Evolutionary conservation across 805 yeast species (phyloP).

Genomic region (Wickerhamiella qilinensis): DNA sequence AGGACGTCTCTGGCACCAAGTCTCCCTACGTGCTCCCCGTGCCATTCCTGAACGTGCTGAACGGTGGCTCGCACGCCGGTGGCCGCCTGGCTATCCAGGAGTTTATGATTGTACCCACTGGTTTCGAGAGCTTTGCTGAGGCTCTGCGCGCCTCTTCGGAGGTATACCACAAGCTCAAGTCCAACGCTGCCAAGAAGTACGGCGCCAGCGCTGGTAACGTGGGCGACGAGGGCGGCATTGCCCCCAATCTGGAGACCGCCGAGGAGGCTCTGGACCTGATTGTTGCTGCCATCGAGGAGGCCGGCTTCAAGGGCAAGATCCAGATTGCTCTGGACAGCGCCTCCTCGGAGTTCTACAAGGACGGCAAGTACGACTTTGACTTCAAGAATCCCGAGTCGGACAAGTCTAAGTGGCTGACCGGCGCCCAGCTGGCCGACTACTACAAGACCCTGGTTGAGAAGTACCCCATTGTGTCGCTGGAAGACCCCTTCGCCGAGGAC

Average conservation of each 20-base stretch:
- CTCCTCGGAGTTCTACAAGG: slow-evolving; percentile 93
- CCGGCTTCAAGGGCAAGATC: slow-evolving; percentile 91
- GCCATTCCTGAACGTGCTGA: slow-evolving; percentile 95
- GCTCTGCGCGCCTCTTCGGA: slow-evolving; percentile 95
- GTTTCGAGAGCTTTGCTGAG: slow-evolving; percentile 80
- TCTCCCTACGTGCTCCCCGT: slow-evolving; percentile 90
- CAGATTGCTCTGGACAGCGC: slow-evolving; percentile 92
- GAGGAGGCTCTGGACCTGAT: slow-evolving; percentile 95
- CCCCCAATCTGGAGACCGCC: slow-evolving; percentile 91
- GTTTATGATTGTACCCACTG: slow-evolving; percentile 96
- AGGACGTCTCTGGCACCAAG: slow-evolving; percentile 62
- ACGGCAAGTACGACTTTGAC: slow-evolving; percentile 94
- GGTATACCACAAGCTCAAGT: slow-evolving; percentile 93
- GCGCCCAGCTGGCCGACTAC: slow-evolving; percentile 70
- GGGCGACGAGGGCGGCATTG: slow-evolving; percentile 99
- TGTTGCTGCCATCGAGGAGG: slow-evolving; percentile 71
- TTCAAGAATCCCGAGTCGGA: slow-evolving; percentile 95
- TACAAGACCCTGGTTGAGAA: slow-evolving; percentile 66
- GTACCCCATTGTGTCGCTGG: slow-evolving; percentile 96
- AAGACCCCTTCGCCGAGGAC: slow-evolving; percentile 99
- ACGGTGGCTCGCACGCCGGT: slow-evolving; percentile 99
- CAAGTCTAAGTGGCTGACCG: slow-evolving; percentile 78
- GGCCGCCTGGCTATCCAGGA: slow-evolving; percentile 98
- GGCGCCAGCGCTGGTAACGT: slow-evolving; percentile 99
- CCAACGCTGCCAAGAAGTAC: slow-evolving; percentile 83